Evolutionary conservation across 2,329 filamentous ascomycete species (phyloP).

Genomic region (Aspergillus puulaauensis): DNA sequence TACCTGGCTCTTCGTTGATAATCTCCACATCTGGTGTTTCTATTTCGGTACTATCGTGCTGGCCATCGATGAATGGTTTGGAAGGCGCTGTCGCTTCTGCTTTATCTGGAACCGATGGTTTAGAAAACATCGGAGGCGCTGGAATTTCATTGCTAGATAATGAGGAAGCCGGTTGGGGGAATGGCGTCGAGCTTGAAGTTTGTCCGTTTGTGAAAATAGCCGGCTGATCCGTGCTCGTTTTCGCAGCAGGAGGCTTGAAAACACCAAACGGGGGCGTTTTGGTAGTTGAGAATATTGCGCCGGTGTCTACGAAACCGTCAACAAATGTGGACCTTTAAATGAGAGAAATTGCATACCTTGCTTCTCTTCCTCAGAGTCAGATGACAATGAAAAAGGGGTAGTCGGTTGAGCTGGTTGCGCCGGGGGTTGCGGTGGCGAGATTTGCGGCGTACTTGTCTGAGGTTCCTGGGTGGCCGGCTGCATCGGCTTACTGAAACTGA

Average conservation of each 20-base stretch:
- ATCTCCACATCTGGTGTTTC: background rate
- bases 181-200: background rate
- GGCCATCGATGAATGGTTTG: background rate
- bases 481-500: constrained; percentile 7
- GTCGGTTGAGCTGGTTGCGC: constrained; percentile 2
- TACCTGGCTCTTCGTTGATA: background rate
- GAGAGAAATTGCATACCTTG: constrained; percentile 12
- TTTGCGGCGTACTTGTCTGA: background rate
- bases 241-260: background rate
- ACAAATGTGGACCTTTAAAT: background rate
- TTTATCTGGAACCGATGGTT: background rate
- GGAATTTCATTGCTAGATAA: background rate
- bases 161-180: background rate
- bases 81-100: background rate
- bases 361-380: constrained; percentile 5
- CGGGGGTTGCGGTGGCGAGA: background rate
- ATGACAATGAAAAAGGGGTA: background rate
- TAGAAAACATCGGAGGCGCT: background rate
- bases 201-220: background rate
- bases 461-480: background rate
- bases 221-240: background rate
- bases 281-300: constrained; percentile 1
- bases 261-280: background rate
- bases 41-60: background rate
- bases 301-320: constrained; percentile 6